Conservation (phyloP, 2,329 filamentous ascomycete species). For the Botrytis squamosa region DNA sequence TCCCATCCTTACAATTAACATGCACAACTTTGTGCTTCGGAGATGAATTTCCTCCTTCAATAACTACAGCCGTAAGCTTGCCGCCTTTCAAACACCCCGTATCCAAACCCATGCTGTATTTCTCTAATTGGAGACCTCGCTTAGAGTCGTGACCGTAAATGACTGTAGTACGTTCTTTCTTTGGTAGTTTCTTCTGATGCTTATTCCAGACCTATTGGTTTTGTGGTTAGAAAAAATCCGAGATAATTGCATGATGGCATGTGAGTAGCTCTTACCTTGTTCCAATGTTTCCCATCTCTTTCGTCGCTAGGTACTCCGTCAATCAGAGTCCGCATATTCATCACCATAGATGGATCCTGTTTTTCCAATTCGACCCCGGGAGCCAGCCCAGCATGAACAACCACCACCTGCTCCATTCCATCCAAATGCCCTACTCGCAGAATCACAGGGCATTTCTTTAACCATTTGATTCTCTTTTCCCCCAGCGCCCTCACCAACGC, state of each 20-base stretch:
- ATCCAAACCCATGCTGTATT: constrained; percentile 82
- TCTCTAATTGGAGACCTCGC: constrained; percentile 62
- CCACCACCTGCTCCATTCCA: constrained; percentile 61
- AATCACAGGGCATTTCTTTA: constrained; percentile 73
- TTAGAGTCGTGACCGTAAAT: constrained; percentile 87
- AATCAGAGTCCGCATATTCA: constrained; percentile 78
- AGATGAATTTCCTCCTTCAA: constrained; percentile 54
- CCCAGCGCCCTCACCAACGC: constrained; percentile 34
- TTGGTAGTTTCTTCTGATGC: constrained; percentile 44
- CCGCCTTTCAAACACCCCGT: constrained; percentile 77
- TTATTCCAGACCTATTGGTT: constrained; percentile 53
- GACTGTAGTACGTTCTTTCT: constrained; percentile 57
- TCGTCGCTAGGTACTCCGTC: constrained; percentile 35
- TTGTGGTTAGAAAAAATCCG: constrained; percentile 22
- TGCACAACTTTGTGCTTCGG: constrained; percentile 36
- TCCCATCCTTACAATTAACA: constrained; percentile 36
- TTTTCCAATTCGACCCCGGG: constrained; percentile 68
- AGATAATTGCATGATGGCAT: neutral
- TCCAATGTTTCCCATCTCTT: constrained; percentile 35
- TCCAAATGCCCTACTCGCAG: constrained; percentile 65
- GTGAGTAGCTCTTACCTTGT: constrained; percentile 32
- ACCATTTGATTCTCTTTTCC: constrained; percentile 63
- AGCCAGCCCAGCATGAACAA: constrained; percentile 84
- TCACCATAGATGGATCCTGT: constrained; percentile 76
- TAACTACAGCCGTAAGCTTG: constrained; percentile 72